Evolutionary conservation across 208 protist species (phyloP).

Genomic region (Trypanosoma caninum): DNA sequence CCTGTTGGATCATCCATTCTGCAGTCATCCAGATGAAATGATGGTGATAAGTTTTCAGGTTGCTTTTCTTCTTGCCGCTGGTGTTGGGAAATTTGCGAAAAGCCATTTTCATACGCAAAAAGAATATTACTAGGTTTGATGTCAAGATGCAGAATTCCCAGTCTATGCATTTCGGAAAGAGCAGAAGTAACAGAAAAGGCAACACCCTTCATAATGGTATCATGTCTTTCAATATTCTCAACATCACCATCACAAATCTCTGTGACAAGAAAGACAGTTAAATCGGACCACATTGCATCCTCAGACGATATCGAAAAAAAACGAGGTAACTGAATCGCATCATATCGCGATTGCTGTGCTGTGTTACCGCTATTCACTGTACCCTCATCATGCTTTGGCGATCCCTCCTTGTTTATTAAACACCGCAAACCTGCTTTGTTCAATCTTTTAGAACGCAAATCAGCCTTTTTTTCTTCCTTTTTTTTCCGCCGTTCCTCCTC

Average conservation of each 20-base stretch:
- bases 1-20: no score
- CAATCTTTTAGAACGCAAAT: no score
- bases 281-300: constrained; percentile 60
- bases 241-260: constrained; percentile 86
- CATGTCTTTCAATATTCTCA: constrained; percentile 55
- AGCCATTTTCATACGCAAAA: constrained; percentile 65
- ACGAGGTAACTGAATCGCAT: constrained; percentile 47
- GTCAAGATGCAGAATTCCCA: constrained; percentile 81
- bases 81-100: constrained; percentile 27
- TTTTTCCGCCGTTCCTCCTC: constrained; percentile 24
- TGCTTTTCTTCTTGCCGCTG: constrained; percentile 8
- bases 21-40: no score
- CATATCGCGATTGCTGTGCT: constrained; percentile 29
- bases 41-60: no score
- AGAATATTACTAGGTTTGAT: constrained; percentile 88
- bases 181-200: constrained; percentile 79
- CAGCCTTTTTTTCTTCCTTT: not conserved
- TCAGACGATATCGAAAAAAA: constrained; percentile 78
- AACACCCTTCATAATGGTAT: constrained; percentile 53
- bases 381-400: not conserved
- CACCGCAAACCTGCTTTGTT: no score
- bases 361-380: constrained; percentile 30
- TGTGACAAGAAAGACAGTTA: constrained; percentile 72
- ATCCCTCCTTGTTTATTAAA: no score
- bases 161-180: constrained; percentile 71